These are phyloP conservation scores for Cymodocea nodosa DNA, from an alignment of 116 monocot species.

Conservation along the genomic window DNA sequence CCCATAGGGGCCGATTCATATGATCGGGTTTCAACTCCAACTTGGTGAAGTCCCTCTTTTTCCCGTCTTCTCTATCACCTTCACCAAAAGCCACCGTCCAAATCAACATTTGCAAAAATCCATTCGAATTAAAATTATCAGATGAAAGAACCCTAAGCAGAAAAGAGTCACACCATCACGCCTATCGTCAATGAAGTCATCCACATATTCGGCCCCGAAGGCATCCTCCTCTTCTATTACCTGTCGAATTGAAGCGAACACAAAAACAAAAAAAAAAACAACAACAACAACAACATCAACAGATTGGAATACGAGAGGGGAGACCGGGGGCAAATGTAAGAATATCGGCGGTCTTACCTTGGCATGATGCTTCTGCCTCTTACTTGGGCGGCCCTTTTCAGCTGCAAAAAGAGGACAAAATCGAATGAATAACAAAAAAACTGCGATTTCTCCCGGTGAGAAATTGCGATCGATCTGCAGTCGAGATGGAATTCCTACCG, in stretches of 20 bases:
- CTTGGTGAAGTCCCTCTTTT: constrained; percentile 84
- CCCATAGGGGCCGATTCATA: constrained; percentile 75
- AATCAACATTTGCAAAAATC: background rate
- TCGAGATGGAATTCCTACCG: too few relatives aligned
- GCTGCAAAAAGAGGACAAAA: constrained; percentile 4
- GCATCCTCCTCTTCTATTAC: constrained; percentile 14
- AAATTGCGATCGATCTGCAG: too few relatives aligned
- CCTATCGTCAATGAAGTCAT: constrained; percentile 20
- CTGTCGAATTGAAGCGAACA: constrained; percentile 1
- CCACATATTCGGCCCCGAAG: background rate
- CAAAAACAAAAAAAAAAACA: too few relatives aligned
- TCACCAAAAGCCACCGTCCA: background rate
- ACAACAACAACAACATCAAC: background rate
- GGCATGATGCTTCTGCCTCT: constrained; percentile 6
- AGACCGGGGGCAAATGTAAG: background rate
- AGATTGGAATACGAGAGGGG: background rate
- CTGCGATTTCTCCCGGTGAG: too few relatives aligned
- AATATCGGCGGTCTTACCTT: background rate
- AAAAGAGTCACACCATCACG: constrained; percentile 3
- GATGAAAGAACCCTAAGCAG: background rate
- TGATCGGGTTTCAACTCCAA: constrained; percentile 88
- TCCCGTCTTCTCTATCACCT: constrained; percentile 41
- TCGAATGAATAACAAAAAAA: too few relatives aligned
- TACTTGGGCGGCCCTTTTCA: constrained; percentile 12
- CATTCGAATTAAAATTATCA: background rate